These are phyloP conservation scores for Tolypocladium sp. DNA, from an alignment of 2,329 filamentous ascomycete genomes.

Conservation along the genomic window DNA sequence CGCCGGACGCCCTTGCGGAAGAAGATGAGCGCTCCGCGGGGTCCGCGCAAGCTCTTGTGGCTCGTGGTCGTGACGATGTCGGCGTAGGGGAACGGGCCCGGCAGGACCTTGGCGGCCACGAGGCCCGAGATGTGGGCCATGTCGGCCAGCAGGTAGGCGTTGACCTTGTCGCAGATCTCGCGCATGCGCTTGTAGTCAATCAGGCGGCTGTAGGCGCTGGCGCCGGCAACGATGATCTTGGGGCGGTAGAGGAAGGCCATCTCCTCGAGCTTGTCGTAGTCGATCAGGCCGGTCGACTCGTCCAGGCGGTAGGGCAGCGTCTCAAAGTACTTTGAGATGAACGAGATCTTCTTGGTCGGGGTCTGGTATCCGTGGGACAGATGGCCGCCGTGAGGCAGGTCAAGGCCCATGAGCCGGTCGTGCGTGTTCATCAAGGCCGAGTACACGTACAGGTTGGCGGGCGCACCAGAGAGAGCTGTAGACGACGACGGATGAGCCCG, in stretches of 20 bases:
- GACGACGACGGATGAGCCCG: background rate
- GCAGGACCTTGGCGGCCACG: slow-evolving; percentile 83
- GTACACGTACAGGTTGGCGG: slow-evolving; percentile 84
- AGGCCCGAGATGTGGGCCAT: slow-evolving; percentile 97
- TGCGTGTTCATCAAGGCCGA: slow-evolving; percentile 87
- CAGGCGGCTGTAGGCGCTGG: slow-evolving; percentile 89
- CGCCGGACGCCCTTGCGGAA: slow-evolving; percentile 86
- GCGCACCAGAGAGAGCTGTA: slow-evolving; percentile 64
- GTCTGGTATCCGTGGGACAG: slow-evolving; percentile 97
- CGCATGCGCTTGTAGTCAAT: slow-evolving; percentile 94
- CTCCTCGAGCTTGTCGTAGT: slow-evolving; percentile 87
- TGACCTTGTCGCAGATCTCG: slow-evolving; percentile 80
- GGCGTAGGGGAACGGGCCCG: slow-evolving; percentile 78
- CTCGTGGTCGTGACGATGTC: slow-evolving; percentile 97
- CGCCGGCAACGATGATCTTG: slow-evolving; percentile 90
- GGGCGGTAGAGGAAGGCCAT: slow-evolving; percentile 83
- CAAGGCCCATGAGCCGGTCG: slow-evolving; percentile 92
- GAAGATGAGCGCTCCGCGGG: slow-evolving; percentile 96
- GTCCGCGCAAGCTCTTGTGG: slow-evolving; percentile 93
- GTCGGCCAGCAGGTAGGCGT: slow-evolving; percentile 87
- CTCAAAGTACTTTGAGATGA: slow-evolving; percentile 98
- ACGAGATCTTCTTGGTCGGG: slow-evolving; percentile 90
- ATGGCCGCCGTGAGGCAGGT: slow-evolving; percentile 93
- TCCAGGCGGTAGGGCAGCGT: slow-evolving; percentile 91
- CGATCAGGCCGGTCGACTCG: slow-evolving; percentile 84